These are phyloP conservation scores for Beauveria brongniartii DNA, from an alignment of 2,329 filamentous ascomycete genomes.

Conservation along the genomic window DNA sequence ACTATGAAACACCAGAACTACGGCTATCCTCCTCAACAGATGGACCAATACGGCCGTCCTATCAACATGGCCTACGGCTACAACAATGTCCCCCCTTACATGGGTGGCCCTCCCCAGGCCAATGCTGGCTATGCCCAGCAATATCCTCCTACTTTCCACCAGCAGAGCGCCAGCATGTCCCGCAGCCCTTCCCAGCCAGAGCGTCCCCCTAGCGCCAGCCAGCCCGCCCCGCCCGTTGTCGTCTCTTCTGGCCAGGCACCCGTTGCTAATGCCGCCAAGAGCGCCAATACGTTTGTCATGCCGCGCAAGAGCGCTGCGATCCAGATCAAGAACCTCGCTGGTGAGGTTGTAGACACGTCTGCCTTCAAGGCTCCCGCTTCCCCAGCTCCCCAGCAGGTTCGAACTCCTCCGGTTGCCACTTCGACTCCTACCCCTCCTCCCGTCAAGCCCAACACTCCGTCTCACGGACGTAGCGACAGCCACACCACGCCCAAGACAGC, in stretches of 20 bases:
- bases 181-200: conserved; percentile 75
- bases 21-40: conserved; percentile 39
- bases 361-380: conserved; percentile 50
- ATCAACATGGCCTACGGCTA: conserved; percentile 35
- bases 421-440: conserved; percentile 75
- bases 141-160: conserved; percentile 31
- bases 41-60: conserved; percentile 32
- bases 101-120: conserved; percentile 30
- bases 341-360: conserved; percentile 66
- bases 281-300: conserved; percentile 39
- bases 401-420: conserved; percentile 62
- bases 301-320: conserved; percentile 65
- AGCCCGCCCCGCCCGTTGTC: conserved; percentile 46
- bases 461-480: conserved; percentile 66
- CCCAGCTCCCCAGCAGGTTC: conserved; percentile 48
- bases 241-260: conserved; percentile 52
- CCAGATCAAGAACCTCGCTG: conserved; percentile 74
- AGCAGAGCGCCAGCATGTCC: conserved; percentile 65
- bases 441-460: conserved; percentile 60
- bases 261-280: conserved; percentile 42
- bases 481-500: conserved; percentile 59
- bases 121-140: conserved; percentile 44
- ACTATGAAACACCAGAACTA: conserved; percentile 61
- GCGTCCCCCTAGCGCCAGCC: conserved; percentile 58
- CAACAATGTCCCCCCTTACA: conserved; percentile 42